These are phyloP conservation scores for Globisporangium solare DNA, from an alignment of 352 stramenopile genomes.

Conservation along the genomic window DNA sequence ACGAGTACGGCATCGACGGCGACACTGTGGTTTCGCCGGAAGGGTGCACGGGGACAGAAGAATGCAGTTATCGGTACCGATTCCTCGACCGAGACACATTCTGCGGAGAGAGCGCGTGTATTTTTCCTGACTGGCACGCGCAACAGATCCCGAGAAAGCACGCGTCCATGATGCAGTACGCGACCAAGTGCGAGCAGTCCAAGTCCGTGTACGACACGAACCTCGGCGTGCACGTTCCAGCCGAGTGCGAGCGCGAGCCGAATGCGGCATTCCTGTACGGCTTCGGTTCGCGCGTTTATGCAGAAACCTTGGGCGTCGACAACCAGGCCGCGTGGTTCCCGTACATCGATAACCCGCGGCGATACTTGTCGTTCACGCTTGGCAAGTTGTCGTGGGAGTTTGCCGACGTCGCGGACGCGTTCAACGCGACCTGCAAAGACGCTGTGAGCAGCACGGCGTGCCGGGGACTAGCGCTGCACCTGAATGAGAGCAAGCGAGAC, in stretches of 20 bases:
- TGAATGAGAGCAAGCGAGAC: conserved; percentile 9
- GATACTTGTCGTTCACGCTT: conserved; percentile 28
- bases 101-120: conserved; percentile 12
- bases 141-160: conserved; percentile 14
- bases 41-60: conserved; percentile 4
- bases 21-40: conserved; percentile 4
- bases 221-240: conserved; percentile 9
- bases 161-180: conserved; percentile 18
- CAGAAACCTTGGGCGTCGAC: conserved; percentile 8
- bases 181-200: conserved; percentile 7
- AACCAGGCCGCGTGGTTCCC: background rate
- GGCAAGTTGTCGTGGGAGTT: conserved; percentile 37
- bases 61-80: conserved; percentile 13
- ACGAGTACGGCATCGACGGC: conserved; percentile 8
- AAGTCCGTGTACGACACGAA: conserved; percentile 1
- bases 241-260: conserved; percentile 9
- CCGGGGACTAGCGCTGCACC: conserved; percentile 20
- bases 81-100: conserved; percentile 11
- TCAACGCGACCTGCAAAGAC: conserved; percentile 4
- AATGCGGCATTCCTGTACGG: conserved; percentile 16
- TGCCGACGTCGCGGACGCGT: conserved; percentile 12
- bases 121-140: conserved; percentile 15
- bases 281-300: conserved; percentile 11
- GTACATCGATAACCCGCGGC: conserved; percentile 10
- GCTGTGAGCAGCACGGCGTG: conserved; percentile 7